Evolutionary conservation across 345 rosid genomes (phyloP).

Genomic region (Ceriops decandra): DNA sequence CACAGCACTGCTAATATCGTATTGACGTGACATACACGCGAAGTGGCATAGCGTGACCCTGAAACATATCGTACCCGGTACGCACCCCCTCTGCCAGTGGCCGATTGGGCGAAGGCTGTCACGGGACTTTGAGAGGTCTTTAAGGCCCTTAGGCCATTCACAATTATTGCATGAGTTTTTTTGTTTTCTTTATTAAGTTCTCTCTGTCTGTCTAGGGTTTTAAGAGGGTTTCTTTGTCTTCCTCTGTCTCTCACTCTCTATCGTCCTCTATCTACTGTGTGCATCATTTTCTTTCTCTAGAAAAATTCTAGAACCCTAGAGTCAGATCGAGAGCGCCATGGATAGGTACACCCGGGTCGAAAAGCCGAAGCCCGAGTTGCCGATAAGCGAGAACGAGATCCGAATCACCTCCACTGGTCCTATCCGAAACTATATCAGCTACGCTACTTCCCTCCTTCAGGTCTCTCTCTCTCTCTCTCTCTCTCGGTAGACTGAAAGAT

Average conservation of each 20-base stretch:
- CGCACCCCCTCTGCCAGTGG: too few relatives aligned
- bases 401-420: constrained; percentile 85
- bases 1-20: too few relatives aligned
- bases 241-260: neutral
- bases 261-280: neutral
- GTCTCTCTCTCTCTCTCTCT: constrained; percentile 21
- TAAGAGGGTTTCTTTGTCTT: constrained; percentile 16
- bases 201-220: constrained; percentile 10
- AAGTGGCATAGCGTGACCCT: too few relatives aligned
- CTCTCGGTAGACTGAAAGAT: neutral
- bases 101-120: too few relatives aligned
- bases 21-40: too few relatives aligned
- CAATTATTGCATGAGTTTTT: too few relatives aligned
- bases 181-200: too few relatives aligned
- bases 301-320: neutral
- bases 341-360: constrained; percentile 86
- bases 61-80: too few relatives aligned
- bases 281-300: too few relatives aligned
- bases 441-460: constrained; percentile 79
- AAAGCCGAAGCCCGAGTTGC: constrained; percentile 57
- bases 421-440: constrained; percentile 81
- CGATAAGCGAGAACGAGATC: constrained; percentile 89
- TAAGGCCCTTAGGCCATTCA: too few relatives aligned
- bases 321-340: constrained; percentile 30
- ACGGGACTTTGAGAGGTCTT: too few relatives aligned